Evolutionary conservation across 371 early-diverging fungal species (phyloP), one percentile per base, ranked within the genome.

Genomic region (Saksenaea vasiformis): DNA sequence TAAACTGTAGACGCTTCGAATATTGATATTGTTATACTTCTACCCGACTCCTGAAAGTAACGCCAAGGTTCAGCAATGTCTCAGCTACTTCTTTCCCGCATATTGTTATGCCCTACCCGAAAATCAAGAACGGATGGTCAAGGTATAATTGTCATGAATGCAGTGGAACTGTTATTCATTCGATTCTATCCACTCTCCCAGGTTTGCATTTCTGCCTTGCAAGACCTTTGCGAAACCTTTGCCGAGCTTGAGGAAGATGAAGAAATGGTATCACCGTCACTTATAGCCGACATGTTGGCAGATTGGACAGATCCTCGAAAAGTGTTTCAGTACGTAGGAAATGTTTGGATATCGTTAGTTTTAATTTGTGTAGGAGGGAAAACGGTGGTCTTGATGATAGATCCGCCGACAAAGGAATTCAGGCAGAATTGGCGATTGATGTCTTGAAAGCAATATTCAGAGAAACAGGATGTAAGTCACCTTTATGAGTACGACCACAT

Each of bases 21-120:
- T 85, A 56, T 70, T 95, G 74, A 75, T 92, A 2, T 67, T 90
- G 0, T 76, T 93, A 10, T 95, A 94, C 72, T 95, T 91, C 72
- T 89, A 92, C 69, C 91, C 92, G 5, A 67, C 73, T 1, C 88
- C 90, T 7, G 70, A 70, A 14, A 66, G 65, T 24, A 93, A 91
- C 66, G 71, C 83, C 55, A 85, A 84, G 28, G 74, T 93, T 47
- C 83, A 91, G 2, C 95, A 94, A 70, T 93, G 93, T 60, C 76
- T 95, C 19, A 85, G 85, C 26, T 94, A 94, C 71, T 95, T 95
- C 65, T 87, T 95, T 67, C 93, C 92, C 4, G 93, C 89, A 7
- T 93, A 85, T 59, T 85, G 91, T 66, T 88, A 89, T 62, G 90
- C 92, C 19, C 78, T 87, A 0, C 68, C 72, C 36, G 86, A 85